A percentile compares a stretch with the other conserved stretches of the same genome.
These are phyloP conservation scores for Candida namnaoensis DNA, from an alignment of 805 yeast genomes.

Conservation along the genomic window DNA sequence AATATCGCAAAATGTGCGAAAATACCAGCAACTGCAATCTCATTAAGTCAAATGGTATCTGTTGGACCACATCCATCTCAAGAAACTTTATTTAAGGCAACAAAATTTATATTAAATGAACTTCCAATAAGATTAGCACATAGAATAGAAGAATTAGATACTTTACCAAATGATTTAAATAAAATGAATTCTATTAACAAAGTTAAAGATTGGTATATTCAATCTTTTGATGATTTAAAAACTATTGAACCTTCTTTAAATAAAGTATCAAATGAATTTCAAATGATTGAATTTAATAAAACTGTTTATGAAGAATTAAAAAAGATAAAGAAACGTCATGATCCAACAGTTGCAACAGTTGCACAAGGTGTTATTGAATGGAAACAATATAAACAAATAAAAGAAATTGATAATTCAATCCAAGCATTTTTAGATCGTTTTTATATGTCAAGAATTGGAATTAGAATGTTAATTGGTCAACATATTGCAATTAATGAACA, in stretches of 20 bases:
- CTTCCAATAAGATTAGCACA: conserved; percentile 82
- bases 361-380: conserved; percentile 91
- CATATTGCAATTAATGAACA: conserved; percentile 78
- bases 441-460: conserved; percentile 87
- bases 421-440: conserved; percentile 80
- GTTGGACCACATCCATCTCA: conserved; percentile 76
- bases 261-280: conserved; percentile 2
- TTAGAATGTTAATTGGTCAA: conserved; percentile 91
- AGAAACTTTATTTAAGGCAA: conserved; percentile 74
- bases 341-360: conserved; percentile 86
- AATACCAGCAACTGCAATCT: conserved; percentile 76
- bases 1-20: conserved; percentile 42
- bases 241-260: conserved; percentile 2
- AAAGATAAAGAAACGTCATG: conserved; percentile 75
- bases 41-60: conserved; percentile 84
- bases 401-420: conserved; percentile 58
- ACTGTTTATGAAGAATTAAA: conserved; percentile 56
- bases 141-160: conserved; percentile 76
- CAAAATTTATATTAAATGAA: conserved; percentile 79
- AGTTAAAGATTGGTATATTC: conserved; percentile 87
- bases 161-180: conserved; percentile 66
- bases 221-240: conserved; percentile 76
- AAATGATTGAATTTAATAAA: conserved; percentile 60
- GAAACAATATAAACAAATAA: conserved; percentile 44
- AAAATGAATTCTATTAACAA: conserved; percentile 67